phyloP scores from a whole-genome alignment of 768 basidiomycete species.

The Artomyces pyxidatus region DNA sequence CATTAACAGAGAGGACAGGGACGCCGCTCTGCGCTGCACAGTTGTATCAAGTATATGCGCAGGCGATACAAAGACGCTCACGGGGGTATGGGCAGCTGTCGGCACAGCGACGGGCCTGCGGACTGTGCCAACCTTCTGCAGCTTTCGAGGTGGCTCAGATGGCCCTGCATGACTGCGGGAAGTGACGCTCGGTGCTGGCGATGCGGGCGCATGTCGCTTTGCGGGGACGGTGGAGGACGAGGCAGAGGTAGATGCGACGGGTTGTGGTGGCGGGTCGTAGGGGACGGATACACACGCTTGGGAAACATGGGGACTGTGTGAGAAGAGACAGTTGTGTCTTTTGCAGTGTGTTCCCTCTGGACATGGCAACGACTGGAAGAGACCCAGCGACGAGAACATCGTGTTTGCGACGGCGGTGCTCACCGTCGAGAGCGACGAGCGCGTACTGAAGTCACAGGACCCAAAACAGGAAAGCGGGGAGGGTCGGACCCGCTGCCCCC shows the following conservation, averaged over 20 bases:
- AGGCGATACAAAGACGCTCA: slow-evolving; percentile 12
- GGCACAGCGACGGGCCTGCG: slow-evolving; percentile 37
- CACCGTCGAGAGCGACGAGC: no score
- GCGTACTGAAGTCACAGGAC: no score
- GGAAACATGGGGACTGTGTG: slow-evolving; percentile 39
- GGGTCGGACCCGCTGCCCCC: neutral
- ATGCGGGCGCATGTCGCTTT: slow-evolving; percentile 36
- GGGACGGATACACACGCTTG: slow-evolving; percentile 33
- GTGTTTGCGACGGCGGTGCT: neutral
- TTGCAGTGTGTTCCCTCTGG: slow-evolving; percentile 44
- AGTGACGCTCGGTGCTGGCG: neutral
- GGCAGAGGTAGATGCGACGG: slow-evolving; percentile 11
- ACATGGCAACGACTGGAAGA: slow-evolving; percentile 54
- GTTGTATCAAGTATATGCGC: neutral
- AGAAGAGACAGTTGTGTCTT: slow-evolving; percentile 54
- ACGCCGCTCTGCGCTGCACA: slow-evolving; percentile 38
- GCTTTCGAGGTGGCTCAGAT: slow-evolving; percentile 36
- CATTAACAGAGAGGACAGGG: slow-evolving; percentile 57
- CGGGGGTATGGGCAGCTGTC: slow-evolving; percentile 27
- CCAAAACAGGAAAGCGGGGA: neutral
- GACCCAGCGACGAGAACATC: slow-evolving; percentile 59
- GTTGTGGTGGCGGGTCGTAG: slow-evolving; percentile 21
- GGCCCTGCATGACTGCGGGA: no score
- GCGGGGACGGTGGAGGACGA: slow-evolving; percentile 35
- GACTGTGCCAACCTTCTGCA: slow-evolving; percentile 44